Evolutionary conservation across 768 basidiomycete species (phyloP).

Genomic region (Boletus rufocinnamomeus): DNA sequence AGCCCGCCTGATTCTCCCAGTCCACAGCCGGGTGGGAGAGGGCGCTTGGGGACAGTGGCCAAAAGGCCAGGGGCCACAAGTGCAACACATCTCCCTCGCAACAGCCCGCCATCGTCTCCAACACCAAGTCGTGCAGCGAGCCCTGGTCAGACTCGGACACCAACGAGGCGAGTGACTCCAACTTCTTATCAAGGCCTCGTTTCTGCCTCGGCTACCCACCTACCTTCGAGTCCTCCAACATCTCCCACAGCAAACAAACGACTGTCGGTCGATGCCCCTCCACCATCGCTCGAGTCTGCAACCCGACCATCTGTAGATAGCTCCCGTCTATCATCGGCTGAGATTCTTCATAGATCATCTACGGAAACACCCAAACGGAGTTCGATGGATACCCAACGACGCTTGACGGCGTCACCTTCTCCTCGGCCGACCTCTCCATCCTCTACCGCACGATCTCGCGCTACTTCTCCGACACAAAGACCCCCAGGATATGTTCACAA

Average conservation of each 20-base stretch:
- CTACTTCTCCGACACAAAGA: slow-evolving; percentile 49
- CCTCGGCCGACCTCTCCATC: slow-evolving; percentile 46
- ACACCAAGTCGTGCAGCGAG: slow-evolving; percentile 41
- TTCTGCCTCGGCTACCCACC: slow-evolving; percentile 53
- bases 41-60: slow-evolving; percentile 36
- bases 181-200: slow-evolving; percentile 42
- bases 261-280: slow-evolving; percentile 27
- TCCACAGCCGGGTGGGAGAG: slow-evolving; percentile 42
- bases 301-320: slow-evolving; percentile 31
- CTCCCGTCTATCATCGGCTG: slow-evolving; percentile 41
- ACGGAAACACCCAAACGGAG: slow-evolving; percentile 19
- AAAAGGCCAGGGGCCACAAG: slow-evolving; percentile 40
- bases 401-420: slow-evolving; percentile 30
- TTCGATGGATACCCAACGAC: slow-evolving; percentile 30
- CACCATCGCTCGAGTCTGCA: slow-evolving; percentile 16
- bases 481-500: slow-evolving; percentile 48
- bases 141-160: slow-evolving; percentile 46
- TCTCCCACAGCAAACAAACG: slow-evolving; percentile 34
- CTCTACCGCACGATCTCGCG: slow-evolving; percentile 45
- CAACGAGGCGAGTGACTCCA: slow-evolving; percentile 43
- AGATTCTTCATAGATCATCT: slow-evolving; percentile 39
- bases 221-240: slow-evolving; percentile 40
- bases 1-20: slow-evolving; percentile 54
- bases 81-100: slow-evolving; percentile 44
- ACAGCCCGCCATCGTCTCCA: slow-evolving; percentile 42